Percentiles rank a stretch among this genome's conserved stretches.
These are phyloP conservation scores for Rubroshorea leprosula DNA, from an alignment of 345 rosid genomes.

Conservation along the genomic window DNA sequence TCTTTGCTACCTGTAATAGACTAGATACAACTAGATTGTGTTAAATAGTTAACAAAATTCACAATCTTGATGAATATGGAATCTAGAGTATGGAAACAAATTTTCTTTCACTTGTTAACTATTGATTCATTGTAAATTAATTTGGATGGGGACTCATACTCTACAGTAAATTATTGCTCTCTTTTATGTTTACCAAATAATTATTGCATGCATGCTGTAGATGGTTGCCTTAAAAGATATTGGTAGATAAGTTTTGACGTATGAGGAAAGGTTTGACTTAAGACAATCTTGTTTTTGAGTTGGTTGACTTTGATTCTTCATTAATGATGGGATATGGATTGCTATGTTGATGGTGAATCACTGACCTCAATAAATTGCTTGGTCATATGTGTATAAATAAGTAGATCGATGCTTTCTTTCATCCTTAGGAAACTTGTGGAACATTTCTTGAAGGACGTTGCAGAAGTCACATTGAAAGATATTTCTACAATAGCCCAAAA, in stretches of 20 bases:
- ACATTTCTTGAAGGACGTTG: constrained; percentile 60
- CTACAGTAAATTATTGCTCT: background rate
- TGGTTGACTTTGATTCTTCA: background rate
- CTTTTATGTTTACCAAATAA: background rate
- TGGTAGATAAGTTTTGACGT: constrained; percentile 78
- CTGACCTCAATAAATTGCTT: background rate
- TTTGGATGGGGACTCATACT: background rate
- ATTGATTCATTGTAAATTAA: background rate
- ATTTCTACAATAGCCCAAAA: constrained; percentile 44
- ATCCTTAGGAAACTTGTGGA: constrained; percentile 67
- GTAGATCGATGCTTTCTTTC: background rate
- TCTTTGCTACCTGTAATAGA: constrained; percentile 41
- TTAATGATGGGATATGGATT: background rate
- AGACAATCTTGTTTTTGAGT: constrained; percentile 37
- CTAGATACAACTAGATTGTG: constrained; percentile 62
- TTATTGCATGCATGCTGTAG: constrained; percentile 30
- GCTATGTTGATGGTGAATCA: background rate
- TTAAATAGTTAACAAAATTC: constrained; percentile 70
- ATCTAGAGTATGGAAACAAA: constrained; percentile 50
- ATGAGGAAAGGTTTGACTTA: constrained; percentile 68
- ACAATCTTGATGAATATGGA: constrained; percentile 88
- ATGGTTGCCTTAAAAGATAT: constrained; percentile 69
- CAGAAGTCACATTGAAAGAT: constrained; percentile 55
- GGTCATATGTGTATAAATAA: background rate
- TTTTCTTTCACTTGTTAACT: constrained; percentile 7